Percentiles rank a stretch among this genome's conserved stretches.
phyloP scores from a whole-genome alignment of 768 basidiomycete genomes.

The Hirschioporus abietinus region DNA sequence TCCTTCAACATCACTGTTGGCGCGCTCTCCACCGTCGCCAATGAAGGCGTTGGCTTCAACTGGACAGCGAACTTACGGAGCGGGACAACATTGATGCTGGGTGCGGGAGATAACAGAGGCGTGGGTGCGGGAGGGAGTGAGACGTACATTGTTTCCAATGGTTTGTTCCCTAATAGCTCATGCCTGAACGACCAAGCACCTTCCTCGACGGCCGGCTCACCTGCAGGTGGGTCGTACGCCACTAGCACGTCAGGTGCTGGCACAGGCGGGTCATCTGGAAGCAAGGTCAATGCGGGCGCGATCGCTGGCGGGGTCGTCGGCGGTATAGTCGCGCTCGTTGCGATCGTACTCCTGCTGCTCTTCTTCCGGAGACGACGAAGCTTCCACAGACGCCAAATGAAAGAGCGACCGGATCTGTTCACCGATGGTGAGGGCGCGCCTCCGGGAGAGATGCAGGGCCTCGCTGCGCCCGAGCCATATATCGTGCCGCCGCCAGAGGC shows the following conservation, averaged over 20 bases:
- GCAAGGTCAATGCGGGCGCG: conserved; percentile 36
- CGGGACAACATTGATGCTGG: conserved; percentile 61
- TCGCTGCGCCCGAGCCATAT: conserved; percentile 57
- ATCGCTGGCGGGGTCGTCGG: conserved; percentile 58
- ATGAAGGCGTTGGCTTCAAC: conserved; percentile 56
- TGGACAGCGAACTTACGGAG: conserved; percentile 64
- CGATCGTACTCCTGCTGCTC: conserved; percentile 39
- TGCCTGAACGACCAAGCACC: conserved; percentile 62
- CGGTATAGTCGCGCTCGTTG: conserved; percentile 46
- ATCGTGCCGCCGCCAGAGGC: conserved; percentile 52
- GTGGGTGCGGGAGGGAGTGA: conserved; percentile 65
- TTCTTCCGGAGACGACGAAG: conserved; percentile 44
- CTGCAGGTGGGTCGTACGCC: conserved; percentile 69
- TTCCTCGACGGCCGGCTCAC: conserved; percentile 69
- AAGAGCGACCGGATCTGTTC: conserved; percentile 64
- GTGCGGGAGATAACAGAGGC: conserved; percentile 64
- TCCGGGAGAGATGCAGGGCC: conserved; percentile 1
- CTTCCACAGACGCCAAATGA: conserved; percentile 27
- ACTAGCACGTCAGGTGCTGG: conserved; percentile 42
- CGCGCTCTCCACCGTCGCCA: conserved; percentile 32
- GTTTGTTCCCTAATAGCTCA: conserved; percentile 40
- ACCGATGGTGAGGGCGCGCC: conserved; percentile 40
- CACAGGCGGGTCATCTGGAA: conserved; percentile 12
- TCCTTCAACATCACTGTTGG: conserved; percentile 61
- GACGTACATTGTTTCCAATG: conserved; percentile 48